phyloP scores from a whole-genome alignment of 192 early-diverging fungal species.

The Globomyces pollinis-pini region DNA sequence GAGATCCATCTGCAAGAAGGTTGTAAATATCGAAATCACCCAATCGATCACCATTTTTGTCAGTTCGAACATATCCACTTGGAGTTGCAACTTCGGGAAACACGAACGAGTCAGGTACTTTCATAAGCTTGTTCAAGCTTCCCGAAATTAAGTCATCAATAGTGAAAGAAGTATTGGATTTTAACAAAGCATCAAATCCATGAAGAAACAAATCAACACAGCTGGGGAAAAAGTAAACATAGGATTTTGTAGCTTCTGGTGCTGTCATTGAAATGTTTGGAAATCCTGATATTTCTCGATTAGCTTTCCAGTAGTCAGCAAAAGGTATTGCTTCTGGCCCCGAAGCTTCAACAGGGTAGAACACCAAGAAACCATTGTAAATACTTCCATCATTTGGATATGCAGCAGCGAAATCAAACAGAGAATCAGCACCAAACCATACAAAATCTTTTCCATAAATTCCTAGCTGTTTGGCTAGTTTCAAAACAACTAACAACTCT shows the following conservation, averaged over 20 bases:
- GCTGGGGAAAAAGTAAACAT: not conserved
- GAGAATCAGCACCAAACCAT: not conserved
- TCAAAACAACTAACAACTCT: not conserved
- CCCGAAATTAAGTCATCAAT: not conserved
- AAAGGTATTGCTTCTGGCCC: not conserved
- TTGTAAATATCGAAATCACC: slow-evolving; percentile 2
- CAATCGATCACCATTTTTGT: not conserved
- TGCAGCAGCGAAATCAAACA: not conserved
- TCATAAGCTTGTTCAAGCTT: not conserved
- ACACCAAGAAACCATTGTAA: not conserved
- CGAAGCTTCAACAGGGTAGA: not conserved
- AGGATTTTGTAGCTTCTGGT: not conserved
- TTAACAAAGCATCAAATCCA: not conserved
- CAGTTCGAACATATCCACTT: not conserved
- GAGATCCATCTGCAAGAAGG: not conserved
- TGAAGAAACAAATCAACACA: slow-evolving; percentile 4
- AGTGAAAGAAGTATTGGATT: not conserved
- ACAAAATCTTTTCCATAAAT: not conserved
- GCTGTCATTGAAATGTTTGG: not conserved
- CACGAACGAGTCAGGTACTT: not conserved
- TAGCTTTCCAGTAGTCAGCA: slow-evolving; percentile 8
- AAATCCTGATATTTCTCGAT: not conserved
- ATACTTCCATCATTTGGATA: not conserved
- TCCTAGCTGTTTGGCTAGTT: not conserved
- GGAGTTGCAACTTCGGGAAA: slow-evolving; percentile 1